Evolutionary conservation across 305 asterid genomes (phyloP), one percentile per base, ranked within the genome.

Genomic region (Fraxinus albicans): DNA sequence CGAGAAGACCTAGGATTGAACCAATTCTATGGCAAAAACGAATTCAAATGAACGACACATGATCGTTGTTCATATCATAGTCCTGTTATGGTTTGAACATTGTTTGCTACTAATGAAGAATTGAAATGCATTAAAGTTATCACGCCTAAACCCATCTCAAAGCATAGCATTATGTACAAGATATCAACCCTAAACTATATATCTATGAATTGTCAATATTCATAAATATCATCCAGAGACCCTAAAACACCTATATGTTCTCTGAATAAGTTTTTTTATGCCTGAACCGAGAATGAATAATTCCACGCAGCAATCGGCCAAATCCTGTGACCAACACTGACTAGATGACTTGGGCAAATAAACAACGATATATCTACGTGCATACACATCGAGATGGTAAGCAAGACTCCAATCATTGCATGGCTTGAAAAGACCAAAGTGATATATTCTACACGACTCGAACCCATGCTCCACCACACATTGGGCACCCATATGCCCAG

Each of bases 381-480:
- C 73, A 53, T 7, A 60, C 27, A 35, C 73, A 53, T 50, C 8
- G 73, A 31, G 44, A 53, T 50, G 12, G 31, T 6, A 53, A 21
- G 63, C 70, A 29, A 15, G 15, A 60, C 29, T 13, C 40, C 31
- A 4, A 78, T 27, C 23, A 19, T 19, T 53, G 50, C 29, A 15
- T 19, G 67, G 53, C 69, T 58, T 40, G 29, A 10, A 55, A 58
- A 33, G 55, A 34, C 25, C 29, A 2, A 34, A 73, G 47, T 25
- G 25, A 27, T 4, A 29, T 76, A 76, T 84, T 25, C 90, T 93
- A 96, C 55, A 91, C 97, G 17, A 94, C 98, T 74, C 97, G 91
- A 80, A 94, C 99, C 99, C 99, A 96, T 44, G 98, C 89, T 78
- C 99, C 99, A 23, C 98, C 98, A 77, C 99, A 96, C 99, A 96